Evolutionary conservation across 148 eudicot genomes (phyloP).

Genomic region (Chenopodium formosanum): DNA sequence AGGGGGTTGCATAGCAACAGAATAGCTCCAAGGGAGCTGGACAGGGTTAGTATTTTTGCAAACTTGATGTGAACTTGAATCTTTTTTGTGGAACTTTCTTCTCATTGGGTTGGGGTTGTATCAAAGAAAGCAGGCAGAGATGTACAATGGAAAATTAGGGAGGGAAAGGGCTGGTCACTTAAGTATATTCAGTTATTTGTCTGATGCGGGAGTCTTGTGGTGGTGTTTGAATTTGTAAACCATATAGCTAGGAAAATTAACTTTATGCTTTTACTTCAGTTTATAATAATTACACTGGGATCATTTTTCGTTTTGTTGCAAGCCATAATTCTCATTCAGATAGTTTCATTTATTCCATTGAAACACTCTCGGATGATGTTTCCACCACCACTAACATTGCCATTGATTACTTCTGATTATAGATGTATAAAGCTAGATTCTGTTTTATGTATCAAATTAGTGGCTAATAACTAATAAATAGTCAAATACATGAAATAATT

Average conservation of each 20-base stretch:
- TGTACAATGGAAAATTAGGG: neutral
- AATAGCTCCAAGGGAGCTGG: constrained; percentile 78
- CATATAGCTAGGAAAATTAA: neutral
- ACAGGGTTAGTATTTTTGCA: constrained; percentile 62
- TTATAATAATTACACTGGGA: neutral
- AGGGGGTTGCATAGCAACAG: constrained; percentile 79
- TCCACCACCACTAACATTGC: neutral
- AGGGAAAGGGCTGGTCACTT: neutral
- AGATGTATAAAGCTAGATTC: too few species aligned
- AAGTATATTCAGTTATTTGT: neutral
- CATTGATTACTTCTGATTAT: neutral
- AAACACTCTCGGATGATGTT: neutral
- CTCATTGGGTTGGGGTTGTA: too few species aligned
- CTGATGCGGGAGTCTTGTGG: neutral
- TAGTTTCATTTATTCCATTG: neutral
- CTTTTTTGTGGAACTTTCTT: neutral
- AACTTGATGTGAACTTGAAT: neutral
- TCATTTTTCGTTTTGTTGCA: neutral
- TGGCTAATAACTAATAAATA: neutral
- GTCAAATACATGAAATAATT: neutral
- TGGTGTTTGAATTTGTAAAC: neutral
- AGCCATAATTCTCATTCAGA: neutral
- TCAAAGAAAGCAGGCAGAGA: neutral
- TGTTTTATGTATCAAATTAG: too few species aligned
- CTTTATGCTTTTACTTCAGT: neutral